phyloP scores from a whole-genome alignment of 2,329 filamentous ascomycete species.

The Xylaria arbuscula region DNA sequence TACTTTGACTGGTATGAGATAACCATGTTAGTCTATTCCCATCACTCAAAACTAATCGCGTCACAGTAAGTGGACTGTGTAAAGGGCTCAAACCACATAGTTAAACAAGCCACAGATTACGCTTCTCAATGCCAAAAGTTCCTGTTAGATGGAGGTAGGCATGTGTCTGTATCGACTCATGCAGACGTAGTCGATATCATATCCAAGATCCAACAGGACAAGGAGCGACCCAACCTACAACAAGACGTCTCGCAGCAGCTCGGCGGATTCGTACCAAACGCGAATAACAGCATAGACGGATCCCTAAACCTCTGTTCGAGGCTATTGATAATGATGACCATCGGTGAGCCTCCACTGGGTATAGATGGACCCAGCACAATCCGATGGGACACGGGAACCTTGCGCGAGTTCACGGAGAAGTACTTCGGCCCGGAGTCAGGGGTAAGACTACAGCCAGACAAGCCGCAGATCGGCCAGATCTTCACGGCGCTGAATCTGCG shows the following conservation, averaged over 20 bases:
- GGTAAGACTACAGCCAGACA: conserved; percentile 29
- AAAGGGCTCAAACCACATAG: not conserved
- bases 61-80: conserved; percentile 16
- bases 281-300: conserved; percentile 16
- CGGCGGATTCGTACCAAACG: not conserved
- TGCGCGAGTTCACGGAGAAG: conserved; percentile 24
- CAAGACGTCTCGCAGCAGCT: conserved; percentile 25
- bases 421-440: conserved; percentile 18
- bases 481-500: conserved; percentile 44
- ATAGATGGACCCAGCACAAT: conserved; percentile 32
- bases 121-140: conserved; percentile 34
- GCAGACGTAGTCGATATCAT: conserved; percentile 32
- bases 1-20: conserved; percentile 34
- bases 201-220: conserved; percentile 22
- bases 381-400: conserved; percentile 22
- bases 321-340: conserved; percentile 34
- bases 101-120: conserved; percentile 27
- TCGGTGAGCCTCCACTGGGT: conserved; percentile 30
- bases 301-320: conserved; percentile 35
- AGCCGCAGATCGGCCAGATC: conserved; percentile 36
- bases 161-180: conserved; percentile 36
- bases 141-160: conserved; percentile 35
- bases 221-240: conserved; percentile 18
- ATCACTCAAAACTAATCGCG: conserved; percentile 9
- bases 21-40: not conserved